phyloP scores from a whole-genome alignment of 139 green algal species.

The Chlorella vulgaris region DNA sequence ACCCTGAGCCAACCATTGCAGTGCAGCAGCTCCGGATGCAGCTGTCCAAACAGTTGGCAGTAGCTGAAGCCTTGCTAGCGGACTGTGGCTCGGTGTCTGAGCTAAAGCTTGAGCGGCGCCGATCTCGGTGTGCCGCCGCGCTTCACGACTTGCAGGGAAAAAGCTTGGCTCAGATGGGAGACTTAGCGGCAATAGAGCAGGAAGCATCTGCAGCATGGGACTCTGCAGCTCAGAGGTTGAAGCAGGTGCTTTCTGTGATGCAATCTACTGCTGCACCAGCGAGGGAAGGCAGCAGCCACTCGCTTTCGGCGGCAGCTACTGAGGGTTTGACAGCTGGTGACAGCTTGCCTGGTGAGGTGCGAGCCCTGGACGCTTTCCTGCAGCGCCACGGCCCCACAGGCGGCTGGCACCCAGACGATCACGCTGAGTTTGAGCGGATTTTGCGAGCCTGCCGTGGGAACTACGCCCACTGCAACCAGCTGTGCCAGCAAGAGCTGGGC shows the following conservation, averaged over 20 bases:
- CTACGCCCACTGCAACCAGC: conserved; percentile 20
- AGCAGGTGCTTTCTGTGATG: background rate
- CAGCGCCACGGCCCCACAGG: conserved; percentile 31
- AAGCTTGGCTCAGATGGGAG: background rate
- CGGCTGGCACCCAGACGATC: conserved; percentile 46
- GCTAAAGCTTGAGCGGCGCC: background rate
- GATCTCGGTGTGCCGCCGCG: background rate
- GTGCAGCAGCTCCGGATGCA: conserved; percentile 1
- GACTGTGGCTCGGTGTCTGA: background rate
- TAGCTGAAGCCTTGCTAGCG: background rate
- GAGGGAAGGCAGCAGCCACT: too few relatives aligned
- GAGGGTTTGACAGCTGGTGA: background rate
- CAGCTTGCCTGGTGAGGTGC: conserved; percentile 34
- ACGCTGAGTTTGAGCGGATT: conserved; percentile 41
- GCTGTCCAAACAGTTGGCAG: background rate
- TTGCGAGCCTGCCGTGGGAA: conserved; percentile 34
- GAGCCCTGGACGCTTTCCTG: conserved; percentile 31
- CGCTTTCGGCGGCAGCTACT: too few relatives aligned
- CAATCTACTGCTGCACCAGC: too few relatives aligned
- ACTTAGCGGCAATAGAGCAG: background rate
- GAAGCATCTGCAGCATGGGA: background rate
- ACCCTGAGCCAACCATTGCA: background rate
- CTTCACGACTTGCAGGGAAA: background rate
- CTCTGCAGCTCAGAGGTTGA: background rate
- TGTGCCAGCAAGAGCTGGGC: conserved; percentile 5